Evolutionary conservation across 2,329 filamentous ascomycete species (phyloP).

Genomic region (Aspergillus latus): DNA sequence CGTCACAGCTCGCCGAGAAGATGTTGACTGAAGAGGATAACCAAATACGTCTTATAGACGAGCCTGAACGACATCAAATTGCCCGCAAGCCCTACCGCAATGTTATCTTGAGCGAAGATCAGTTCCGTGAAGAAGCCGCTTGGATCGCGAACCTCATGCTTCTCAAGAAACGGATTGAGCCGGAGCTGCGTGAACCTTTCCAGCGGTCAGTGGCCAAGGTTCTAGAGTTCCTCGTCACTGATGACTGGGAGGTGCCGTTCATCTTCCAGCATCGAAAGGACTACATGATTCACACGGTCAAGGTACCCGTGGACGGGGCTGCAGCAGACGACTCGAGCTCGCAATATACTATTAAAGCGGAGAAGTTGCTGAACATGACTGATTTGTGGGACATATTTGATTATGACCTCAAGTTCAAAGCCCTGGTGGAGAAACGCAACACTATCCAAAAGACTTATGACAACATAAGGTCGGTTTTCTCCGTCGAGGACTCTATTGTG

Average conservation of each 20-base stretch:
- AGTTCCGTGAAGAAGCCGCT: conserved; percentile 82
- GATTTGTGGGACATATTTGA: conserved; percentile 96
- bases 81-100: conserved; percentile 86
- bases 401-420: conserved; percentile 90
- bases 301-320: conserved; percentile 61
- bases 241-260: conserved; percentile 94
- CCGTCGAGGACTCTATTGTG: conserved; percentile 70
- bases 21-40: conserved; percentile 96
- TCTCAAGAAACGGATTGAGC: conserved; percentile 75
- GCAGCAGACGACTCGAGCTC: conserved; percentile 66
- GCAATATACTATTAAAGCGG: conserved; percentile 71
- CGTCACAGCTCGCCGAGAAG: conserved; percentile 88
- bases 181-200: conserved; percentile 77
- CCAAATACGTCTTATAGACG: conserved; percentile 79
- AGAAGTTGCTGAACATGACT: conserved; percentile 87
- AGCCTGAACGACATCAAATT: conserved; percentile 92
- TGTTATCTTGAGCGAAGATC: conserved; percentile 74
- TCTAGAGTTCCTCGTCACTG: conserved; percentile 89
- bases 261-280: conserved; percentile 98
- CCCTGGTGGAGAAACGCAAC: conserved; percentile 87
- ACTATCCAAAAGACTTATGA: conserved; percentile 77
- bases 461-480: conserved; percentile 66
- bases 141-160: conserved; percentile 93
- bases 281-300: conserved; percentile 88
- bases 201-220: conserved; percentile 87